These are phyloP conservation scores for Mollisia scopiformis DNA, from an alignment of 2,329 filamentous ascomycete genomes.

Conservation along the genomic window DNA sequence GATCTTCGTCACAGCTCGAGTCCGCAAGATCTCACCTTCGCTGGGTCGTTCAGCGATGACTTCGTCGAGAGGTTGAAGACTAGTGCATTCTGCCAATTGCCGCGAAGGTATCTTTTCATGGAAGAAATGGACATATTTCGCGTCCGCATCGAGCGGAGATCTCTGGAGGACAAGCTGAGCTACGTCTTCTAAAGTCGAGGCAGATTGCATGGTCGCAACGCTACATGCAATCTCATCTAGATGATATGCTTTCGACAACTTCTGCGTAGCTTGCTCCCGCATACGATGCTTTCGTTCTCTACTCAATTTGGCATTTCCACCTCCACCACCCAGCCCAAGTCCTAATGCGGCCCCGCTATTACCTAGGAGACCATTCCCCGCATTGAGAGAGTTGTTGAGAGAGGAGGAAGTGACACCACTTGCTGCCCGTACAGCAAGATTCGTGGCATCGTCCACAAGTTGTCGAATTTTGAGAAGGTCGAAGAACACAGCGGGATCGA, in stretches of 20 bases:
- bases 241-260: constrained; percentile 76
- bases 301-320: constrained; percentile 69
- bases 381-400: constrained; percentile 58
- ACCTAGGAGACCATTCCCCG: constrained; percentile 51
- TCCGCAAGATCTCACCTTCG: constrained; percentile 70
- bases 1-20: constrained; percentile 72
- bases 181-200: constrained; percentile 77
- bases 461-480: constrained; percentile 82
- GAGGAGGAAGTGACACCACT: constrained; percentile 71
- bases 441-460: constrained; percentile 79
- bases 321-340: constrained; percentile 57
- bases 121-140: constrained; percentile 90
- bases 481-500: constrained; percentile 81
- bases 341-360: constrained; percentile 55
- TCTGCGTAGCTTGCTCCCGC: constrained; percentile 78
- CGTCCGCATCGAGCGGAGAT: constrained; percentile 69
- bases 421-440: constrained; percentile 75
- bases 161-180: constrained; percentile 73
- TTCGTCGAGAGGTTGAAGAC: constrained; percentile 65
- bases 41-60: constrained; percentile 66
- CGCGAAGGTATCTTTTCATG: constrained; percentile 85
- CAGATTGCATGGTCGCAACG: constrained; percentile 81
- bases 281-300: constrained; percentile 78
- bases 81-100: constrained; percentile 73
- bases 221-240: constrained; percentile 84